Evolutionary conservation across 2,329 filamentous ascomycete species (phyloP).

Genomic region (Stachybotrys chartarum): DNA sequence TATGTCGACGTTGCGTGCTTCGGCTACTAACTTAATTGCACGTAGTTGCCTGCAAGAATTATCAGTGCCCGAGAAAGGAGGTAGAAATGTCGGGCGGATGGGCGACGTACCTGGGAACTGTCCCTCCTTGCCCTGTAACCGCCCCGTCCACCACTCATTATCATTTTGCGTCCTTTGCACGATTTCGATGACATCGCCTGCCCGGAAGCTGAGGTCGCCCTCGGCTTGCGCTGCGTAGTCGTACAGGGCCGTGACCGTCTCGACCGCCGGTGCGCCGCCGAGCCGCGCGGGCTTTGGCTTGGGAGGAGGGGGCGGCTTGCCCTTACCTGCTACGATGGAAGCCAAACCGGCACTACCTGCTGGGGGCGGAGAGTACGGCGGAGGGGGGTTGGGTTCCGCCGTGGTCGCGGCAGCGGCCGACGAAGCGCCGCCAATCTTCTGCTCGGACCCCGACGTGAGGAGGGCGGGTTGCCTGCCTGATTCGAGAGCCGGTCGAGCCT

Average conservation of each 20-base stretch:
- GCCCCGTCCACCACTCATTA: slow-evolving; percentile 97
- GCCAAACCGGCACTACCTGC: slow-evolving; percentile 34
- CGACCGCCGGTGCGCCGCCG: slow-evolving; percentile 55
- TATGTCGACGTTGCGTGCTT: background rate
- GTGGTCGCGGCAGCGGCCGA: slow-evolving; percentile 11
- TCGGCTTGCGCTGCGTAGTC: slow-evolving; percentile 95
- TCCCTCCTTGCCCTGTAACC: slow-evolving; percentile 69
- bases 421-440: slow-evolving; percentile 11
- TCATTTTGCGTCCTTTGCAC: slow-evolving; percentile 74
- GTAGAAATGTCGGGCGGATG: background rate
- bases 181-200: slow-evolving; percentile 88
- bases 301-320: slow-evolving; percentile 64
- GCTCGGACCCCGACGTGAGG: slow-evolving; percentile 41
- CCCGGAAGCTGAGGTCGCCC: slow-evolving; percentile 83
- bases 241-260: slow-evolving; percentile 86
- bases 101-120: slow-evolving; percentile 80
- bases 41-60: slow-evolving; percentile 38
- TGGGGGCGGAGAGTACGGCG: slow-evolving; percentile 56
- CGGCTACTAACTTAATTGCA: slow-evolving; percentile 26
- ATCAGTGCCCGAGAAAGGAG: slow-evolving; percentile 5
- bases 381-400: slow-evolving; percentile 52
- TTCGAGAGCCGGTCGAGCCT: slow-evolving; percentile 46
- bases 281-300: slow-evolving; percentile 75
- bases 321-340: slow-evolving; percentile 44
- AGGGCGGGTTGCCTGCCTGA: slow-evolving; percentile 40